Conservation (phyloP, 768 basidiomycete species). For the Gymnopilus dilepis region DNA sequence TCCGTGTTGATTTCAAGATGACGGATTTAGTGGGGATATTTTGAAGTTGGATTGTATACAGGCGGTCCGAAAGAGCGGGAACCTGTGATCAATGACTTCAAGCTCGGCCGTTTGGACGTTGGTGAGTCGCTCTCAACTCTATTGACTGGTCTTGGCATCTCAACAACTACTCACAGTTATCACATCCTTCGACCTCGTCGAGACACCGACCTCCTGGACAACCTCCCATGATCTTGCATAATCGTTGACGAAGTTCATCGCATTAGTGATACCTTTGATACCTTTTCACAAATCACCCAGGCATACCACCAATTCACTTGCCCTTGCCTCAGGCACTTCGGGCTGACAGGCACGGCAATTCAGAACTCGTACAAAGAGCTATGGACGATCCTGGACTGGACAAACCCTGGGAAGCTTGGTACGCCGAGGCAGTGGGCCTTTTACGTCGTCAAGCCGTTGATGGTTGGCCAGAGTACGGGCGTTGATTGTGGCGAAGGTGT, state of each 20-base stretch:
- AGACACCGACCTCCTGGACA: conserved; percentile 72
- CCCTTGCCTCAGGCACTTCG: conserved; percentile 73
- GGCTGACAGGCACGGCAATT: conserved; percentile 79
- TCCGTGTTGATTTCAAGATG: conserved; percentile 8
- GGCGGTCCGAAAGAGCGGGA: conserved; percentile 57
- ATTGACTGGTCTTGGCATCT: too few species aligned
- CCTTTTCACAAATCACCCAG: conserved; percentile 62
- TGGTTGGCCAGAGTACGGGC: conserved; percentile 69
- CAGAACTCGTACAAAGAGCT: conserved; percentile 92
- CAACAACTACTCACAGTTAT: too few species aligned
- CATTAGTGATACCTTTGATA: conserved; percentile 89
- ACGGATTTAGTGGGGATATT: conserved; percentile 84
- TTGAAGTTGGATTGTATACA: conserved; percentile 80
- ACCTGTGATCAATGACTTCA: conserved; percentile 71
- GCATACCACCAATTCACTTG: conserved; percentile 78
- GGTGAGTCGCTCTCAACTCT: conserved; percentile 58
- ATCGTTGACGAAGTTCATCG: conserved; percentile 91
- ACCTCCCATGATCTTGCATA: conserved; percentile 72
- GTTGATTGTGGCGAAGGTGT: conserved; percentile 59
- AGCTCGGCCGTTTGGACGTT: conserved; percentile 82
- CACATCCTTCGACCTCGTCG: conserved; percentile 78
- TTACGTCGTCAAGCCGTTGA: conserved; percentile 71
- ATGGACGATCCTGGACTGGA: conserved; percentile 93
- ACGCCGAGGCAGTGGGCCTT: conserved; percentile 77
- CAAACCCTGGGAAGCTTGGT: conserved; percentile 80